Evolutionary conservation across 2,329 filamentous ascomycete species (phyloP).

Genomic region (Coccinonectria pachysandricola): DNA sequence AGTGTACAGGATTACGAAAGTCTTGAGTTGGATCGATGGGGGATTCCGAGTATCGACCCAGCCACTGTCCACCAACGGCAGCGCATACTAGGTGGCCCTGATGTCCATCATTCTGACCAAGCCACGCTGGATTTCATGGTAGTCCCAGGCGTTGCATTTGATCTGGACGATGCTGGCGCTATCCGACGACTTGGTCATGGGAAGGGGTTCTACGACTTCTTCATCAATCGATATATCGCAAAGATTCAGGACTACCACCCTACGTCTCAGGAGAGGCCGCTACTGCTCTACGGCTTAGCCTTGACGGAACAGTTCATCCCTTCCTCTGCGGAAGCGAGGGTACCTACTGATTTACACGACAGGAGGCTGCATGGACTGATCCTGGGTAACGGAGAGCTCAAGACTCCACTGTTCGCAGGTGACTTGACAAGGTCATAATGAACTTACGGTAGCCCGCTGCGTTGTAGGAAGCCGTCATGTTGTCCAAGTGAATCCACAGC

Average conservation of each 20-base stretch:
- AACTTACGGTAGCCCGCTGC: no score
- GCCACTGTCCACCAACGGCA: constrained; percentile 54
- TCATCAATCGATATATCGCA: constrained; percentile 62
- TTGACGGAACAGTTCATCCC: constrained; percentile 75
- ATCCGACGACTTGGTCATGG: constrained; percentile 82
- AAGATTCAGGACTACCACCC: constrained; percentile 28
- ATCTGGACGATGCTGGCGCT: constrained; percentile 42
- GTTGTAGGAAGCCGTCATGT: no score
- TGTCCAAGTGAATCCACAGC: no score
- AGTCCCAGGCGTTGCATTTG: constrained; percentile 89
- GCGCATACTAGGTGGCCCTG: constrained; percentile 61
- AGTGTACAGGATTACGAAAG: constrained; percentile 68
- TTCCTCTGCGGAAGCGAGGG: constrained; percentile 43
- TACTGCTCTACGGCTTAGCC: constrained; percentile 63
- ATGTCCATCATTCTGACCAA: constrained; percentile 29
- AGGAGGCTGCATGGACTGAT: constrained; percentile 70
- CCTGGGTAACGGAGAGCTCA: constrained; percentile 57
- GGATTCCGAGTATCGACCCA: constrained; percentile 74
- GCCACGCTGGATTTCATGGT: constrained; percentile 71
- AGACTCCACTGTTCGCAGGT: no score
- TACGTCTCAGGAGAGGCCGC: constrained; percentile 24
- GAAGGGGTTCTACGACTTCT: constrained; percentile 95
- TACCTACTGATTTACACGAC: constrained; percentile 70
- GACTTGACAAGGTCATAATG: no score
- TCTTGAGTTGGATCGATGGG: constrained; percentile 74